Evolutionary conservation across 306 rosid species (phyloP), one percentile per base, ranked within the genome.

Genomic region (Cicer cuneatum): DNA sequence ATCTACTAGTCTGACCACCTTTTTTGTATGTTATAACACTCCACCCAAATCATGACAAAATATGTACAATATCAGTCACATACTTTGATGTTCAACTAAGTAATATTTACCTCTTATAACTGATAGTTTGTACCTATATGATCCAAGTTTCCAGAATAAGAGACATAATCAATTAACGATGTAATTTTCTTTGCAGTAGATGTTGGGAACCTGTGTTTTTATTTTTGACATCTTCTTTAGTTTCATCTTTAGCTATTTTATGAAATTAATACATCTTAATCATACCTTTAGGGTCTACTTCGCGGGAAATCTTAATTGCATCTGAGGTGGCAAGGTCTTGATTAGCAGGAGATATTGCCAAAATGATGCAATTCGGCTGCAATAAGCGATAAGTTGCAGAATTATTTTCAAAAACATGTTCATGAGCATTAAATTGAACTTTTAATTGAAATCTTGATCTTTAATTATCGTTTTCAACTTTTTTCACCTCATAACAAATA

Each of bases 261-360:
- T 74, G 40, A 29, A 56, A 74, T 54, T 66, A 47, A 46, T 47
- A 47, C 53, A 21, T 56, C 71, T 81, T 75, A 85, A 80, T 68
- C 75, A 78, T 79, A 85, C 88, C 88, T 85, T 78, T 85, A 45
- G 99, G 99, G 79, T 95, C 99, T 69, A 95, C 99, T 83, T 95
- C 98, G 68, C 99, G 98, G 68, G 99, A 95, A 65, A 95, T 95
- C 81, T 87, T 95, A 81, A 95, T 92, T 35, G 99, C 99, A 84
- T 95, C 99, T 41, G 99, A 95, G 35, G 99, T 95, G 59, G 99
- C 99, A 85, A 95, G 92, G 79, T 95, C 99, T 90, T 95, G 99
- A 86, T 95, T 95, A 56, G 99, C 99, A 72, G 99, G 99, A 84
- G 99, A 95, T 82, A 95, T 89, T 57, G 99, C 99, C 46, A 92